Evolutionary conservation across 305 asterid genomes (phyloP), one percentile per base, ranked within the genome.

Genomic region (Ajuga reptans): DNA sequence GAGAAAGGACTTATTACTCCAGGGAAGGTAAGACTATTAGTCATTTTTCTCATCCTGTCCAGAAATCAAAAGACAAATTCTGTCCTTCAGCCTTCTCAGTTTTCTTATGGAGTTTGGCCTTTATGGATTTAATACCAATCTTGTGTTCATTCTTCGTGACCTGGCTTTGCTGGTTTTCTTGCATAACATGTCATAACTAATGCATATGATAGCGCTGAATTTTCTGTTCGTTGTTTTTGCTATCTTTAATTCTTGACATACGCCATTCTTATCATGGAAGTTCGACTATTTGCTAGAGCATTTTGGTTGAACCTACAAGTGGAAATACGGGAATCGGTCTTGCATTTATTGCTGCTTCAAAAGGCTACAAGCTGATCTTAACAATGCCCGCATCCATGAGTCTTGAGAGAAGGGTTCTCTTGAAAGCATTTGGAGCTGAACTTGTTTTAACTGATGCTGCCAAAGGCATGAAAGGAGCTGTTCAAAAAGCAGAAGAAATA

Each of bases 371-470:
- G 83, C 96, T 92, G 79, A 92, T 92, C 80, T 78, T 92, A 80
- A 90, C 98, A 3, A 92, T 92, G 98, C 98, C 98, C 9, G 88
- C 98, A 7, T 92, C 98, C 76, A 92, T 92, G 96, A 92, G 97
- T 86, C 91, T 90, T 66, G 98, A 92, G 79, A 92, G 98, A 86
- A 87, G 97, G 82, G 97, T 92, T 69, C 92, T 92, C 81, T 75
- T 92, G 77, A 92, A 83, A 80, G 98, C 97, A 79, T 92, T 92
- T 64, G 98, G 98, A 79, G 98, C 98, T 72, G 97, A 92, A 63
- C 86, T 92, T 73, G 81, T 92, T 74, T 78, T 92, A 73, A 90
- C 98, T 8, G 94, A 90, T 11, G 88, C 97, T 17, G 86, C 97
- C 64, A 90, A 88, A 84, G 98, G 97, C 79, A 87, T 92, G 98